phyloP scores from a whole-genome alignment of 2,329 filamentous ascomycete species.

The Fonsecaea monophora region DNA sequence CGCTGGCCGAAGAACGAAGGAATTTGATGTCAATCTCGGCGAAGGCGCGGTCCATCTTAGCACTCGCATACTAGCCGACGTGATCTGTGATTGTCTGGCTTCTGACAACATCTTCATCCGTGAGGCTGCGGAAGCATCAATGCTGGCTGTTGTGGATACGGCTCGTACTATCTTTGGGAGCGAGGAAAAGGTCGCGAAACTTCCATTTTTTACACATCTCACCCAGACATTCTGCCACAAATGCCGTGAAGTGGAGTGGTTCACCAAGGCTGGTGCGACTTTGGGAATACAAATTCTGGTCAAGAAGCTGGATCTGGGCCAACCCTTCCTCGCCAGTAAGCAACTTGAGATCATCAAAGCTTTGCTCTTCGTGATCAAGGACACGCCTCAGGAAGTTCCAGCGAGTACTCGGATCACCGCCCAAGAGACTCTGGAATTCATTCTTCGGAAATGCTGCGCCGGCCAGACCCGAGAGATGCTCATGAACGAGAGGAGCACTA shows the following conservation, averaged over 20 bases:
- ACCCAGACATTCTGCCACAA: constrained; percentile 88
- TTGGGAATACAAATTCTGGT: constrained; percentile 88
- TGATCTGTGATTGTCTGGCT: constrained; percentile 85
- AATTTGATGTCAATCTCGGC: constrained; percentile 83
- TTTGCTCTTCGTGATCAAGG: constrained; percentile 97
- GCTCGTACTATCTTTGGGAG: constrained; percentile 80
- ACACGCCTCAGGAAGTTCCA: constrained; percentile 92
- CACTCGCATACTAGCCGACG: constrained; percentile 83
- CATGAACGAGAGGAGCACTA: constrained; percentile 68
- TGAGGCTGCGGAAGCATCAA: constrained; percentile 79
- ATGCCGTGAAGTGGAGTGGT: constrained; percentile 98
- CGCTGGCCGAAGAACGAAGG: constrained; percentile 74
- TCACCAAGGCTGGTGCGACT: constrained; percentile 91
- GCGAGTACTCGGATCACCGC: constrained; percentile 85
- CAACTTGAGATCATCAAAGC: constrained; percentile 88
- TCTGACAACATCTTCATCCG: constrained; percentile 82
- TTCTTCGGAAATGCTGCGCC: constrained; percentile 80
- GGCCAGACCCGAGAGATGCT: constrained; percentile 80
- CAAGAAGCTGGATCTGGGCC: constrained; percentile 82
- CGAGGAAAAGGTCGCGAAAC: constrained; percentile 71
- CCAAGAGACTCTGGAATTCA: constrained; percentile 79
- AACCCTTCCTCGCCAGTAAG: constrained; percentile 79
- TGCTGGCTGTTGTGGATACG: constrained; percentile 78
- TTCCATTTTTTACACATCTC: constrained; percentile 85
- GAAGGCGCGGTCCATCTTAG: constrained; percentile 89